phyloP scores from a whole-genome alignment of 177 flowering plant species.

The Vitis hybrid region DNA sequence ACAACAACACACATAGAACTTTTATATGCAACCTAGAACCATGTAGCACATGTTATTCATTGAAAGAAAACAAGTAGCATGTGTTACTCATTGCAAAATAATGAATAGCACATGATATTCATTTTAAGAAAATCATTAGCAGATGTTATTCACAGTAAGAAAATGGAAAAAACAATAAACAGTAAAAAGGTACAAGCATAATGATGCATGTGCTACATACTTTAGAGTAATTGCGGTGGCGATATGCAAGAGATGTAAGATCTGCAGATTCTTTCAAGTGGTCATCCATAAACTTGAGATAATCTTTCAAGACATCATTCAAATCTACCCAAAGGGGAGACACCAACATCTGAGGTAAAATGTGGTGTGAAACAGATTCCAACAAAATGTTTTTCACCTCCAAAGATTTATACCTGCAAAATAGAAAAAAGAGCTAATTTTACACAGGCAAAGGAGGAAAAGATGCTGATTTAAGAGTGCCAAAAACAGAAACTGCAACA shows the following conservation, averaged over 20 bases:
- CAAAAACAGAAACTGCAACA: neutral
- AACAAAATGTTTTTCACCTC: constrained; percentile 88
- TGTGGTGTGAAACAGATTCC: constrained; percentile 86
- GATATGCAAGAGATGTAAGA: constrained; percentile 93
- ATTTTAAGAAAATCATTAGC: too few relatives aligned
- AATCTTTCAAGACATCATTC: constrained; percentile 62
- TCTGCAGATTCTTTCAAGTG: constrained; percentile 90
- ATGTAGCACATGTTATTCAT: neutral
- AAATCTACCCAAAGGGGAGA: constrained; percentile 78
- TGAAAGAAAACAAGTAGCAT: neutral
- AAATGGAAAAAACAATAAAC: neutral
- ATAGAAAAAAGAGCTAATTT: constrained; percentile 7
- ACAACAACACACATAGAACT: too few relatives aligned
- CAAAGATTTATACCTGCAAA: constrained; percentile 71
- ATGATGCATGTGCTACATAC: constrained; percentile 32
- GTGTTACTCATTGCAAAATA: too few relatives aligned
- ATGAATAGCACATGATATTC: too few relatives aligned
- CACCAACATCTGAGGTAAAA: constrained; percentile 74
- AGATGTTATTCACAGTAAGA: too few relatives aligned
- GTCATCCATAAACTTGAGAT: constrained; percentile 91
- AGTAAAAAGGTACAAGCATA: neutral
- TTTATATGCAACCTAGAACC: neutral
- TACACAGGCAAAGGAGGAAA: constrained; percentile 2
- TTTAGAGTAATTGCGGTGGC: constrained; percentile 90
- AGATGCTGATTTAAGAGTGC: neutral